Evolutionary conservation across 108 stramenopile species (phyloP).

Genomic region (Skeletonema potamos): DNA sequence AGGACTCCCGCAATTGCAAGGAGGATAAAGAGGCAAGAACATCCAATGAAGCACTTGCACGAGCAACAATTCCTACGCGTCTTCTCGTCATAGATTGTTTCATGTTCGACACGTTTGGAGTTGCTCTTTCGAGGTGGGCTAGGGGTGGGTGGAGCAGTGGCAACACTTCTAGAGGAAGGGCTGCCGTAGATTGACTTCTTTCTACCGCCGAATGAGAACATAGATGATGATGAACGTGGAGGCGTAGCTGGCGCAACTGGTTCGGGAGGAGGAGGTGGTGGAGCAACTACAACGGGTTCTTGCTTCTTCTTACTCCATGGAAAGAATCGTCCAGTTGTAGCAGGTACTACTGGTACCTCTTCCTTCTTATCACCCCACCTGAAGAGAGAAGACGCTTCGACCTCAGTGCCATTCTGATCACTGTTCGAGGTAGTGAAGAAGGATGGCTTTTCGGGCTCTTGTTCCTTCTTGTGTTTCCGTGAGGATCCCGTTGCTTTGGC

Average conservation of each 20-base stretch:
- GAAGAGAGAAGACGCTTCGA: background rate
- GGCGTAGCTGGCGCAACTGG: background rate
- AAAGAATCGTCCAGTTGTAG: background rate
- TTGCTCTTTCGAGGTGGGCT: background rate
- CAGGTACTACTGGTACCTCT: background rate
- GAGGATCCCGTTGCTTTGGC: too few relatives aligned
- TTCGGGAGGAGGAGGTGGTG: background rate
- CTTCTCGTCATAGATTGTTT: background rate
- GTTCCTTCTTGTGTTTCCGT: too few relatives aligned
- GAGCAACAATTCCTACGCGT: background rate
- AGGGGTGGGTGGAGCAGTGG: background rate
- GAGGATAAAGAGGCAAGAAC: background rate
- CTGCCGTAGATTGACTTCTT: background rate
- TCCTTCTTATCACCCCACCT: background rate
- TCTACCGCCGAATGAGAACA: background rate
- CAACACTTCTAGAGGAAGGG: background rate
- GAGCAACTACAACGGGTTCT: background rate
- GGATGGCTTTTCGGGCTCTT: background rate
- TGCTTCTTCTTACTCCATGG: background rate
- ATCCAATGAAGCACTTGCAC: background rate
- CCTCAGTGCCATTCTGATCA: background rate
- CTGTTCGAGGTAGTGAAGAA: background rate
- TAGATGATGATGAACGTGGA: background rate
- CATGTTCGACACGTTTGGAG: background rate
- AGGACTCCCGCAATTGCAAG: background rate